Evolutionary conservation across 371 early-diverging fungal species (phyloP), one percentile per base, ranked within the genome.

Genomic region (Nematocida ausubeli): DNA sequence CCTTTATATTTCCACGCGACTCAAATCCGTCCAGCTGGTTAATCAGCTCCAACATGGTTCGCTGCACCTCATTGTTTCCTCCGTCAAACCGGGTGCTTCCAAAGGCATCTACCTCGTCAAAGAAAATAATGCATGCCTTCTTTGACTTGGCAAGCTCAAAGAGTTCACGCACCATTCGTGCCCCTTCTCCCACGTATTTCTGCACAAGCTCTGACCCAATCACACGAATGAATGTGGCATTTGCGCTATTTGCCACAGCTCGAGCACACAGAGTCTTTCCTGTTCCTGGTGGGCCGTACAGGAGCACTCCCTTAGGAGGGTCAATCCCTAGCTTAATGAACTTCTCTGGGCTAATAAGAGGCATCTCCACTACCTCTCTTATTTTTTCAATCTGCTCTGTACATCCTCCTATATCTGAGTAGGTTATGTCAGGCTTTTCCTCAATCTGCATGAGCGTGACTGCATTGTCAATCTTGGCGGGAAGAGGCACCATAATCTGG

Each of bases 391-490:
- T 98, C 87, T 98, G 97, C 83, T 98, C 96, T 82, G 95, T 94
- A 86, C 97, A 92, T 73, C 99, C 99, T 83, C 99, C 99, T 14
- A 99, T 95, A 88, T 98, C 97, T 70, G 90, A 88, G 82, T 98
- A 99, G 0, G 98, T 97, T 28, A 98, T 95, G 87, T 98, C 96
- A 2, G 98, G 98, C 85, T 95, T 96, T 85, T 98, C 98, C 86
- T 99, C 99, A 75, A 98, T 96, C 88, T 96, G 96, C 98, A 99
- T 98, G 89, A 99, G 93, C 19, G 98, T 96, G 24, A 99, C 98
- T 22, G 95, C 90, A 39, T 98, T 92, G 87, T 99, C 99, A 80
- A 99, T 96, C 87, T 94, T 95, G 84, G 96, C 94, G 57, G 98
- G 98, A 40, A 99, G 88, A n/a, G 98, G 95, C 79, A 95, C 91